Evolutionary conservation across 2,329 filamentous ascomycete genomes (phyloP), one percentile per base, ranked within the genome.

Genomic region (Monosporascus sp.): DNA sequence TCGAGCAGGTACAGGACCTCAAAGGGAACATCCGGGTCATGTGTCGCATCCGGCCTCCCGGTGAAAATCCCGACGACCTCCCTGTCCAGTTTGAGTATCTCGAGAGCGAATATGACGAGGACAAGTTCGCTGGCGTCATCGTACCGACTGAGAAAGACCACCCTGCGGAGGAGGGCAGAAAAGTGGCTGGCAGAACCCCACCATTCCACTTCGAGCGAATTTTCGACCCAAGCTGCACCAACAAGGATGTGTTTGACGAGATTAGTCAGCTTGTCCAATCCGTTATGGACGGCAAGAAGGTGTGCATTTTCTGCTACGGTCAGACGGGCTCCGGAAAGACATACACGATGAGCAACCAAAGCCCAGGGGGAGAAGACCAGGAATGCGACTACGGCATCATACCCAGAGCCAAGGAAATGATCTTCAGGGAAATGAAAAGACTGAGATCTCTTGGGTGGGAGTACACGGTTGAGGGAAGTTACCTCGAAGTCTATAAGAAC

Each of bases 1-100:
- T 97, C 76, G 97, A 97, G 72, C 94, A 96, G 69, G 93, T 99
- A 47, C 91, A 99, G 69, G 94, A 99, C 67, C 82, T 99, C 55
- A 97, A 96, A 70, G 94, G 94, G 63, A 99, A 99, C 67, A 99
- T 99, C 65, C 88, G 94, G 20, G 94, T 99, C 60, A 99, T 99
- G 83, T 97, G 93, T 67, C 86, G 94, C 67, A 93, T 97, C 27
- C 87, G 95, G 41, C 94, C 94, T 1, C 76, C 87, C 0, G 75
- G 88, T 22, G 77, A 76, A 24, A 62, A 70, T 0, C 70, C 74
- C 1, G 86, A 88, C 53, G 85, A 85, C 7, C 78, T 85, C 24
- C 77, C 83, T 14, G 90, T 93, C 3, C 81, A 83, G 49, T 89
- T 97, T 58, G 78, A 81, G 2, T 96, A 90, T 60, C 91, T 93